Percentiles rank a stretch among this genome's conserved stretches.
Conservation (phyloP, 2,329 filamentous ascomycete species). For the Colletotrichum gigasporum region DNA sequence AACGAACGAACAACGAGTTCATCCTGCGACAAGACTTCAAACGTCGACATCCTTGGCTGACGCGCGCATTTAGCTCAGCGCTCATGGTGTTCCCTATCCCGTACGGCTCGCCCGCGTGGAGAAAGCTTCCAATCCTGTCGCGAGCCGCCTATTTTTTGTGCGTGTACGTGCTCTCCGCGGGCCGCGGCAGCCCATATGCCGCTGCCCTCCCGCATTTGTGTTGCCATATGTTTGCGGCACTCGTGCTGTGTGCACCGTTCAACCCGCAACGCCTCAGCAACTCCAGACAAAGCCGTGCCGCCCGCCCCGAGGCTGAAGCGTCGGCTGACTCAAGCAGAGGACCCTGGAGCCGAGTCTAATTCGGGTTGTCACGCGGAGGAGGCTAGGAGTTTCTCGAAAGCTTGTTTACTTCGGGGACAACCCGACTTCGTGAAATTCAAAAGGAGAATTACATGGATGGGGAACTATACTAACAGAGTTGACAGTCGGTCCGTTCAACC, state of each 20-base stretch:
- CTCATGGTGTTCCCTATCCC: neutral
- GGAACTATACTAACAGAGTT: neutral
- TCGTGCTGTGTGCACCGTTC: constrained; percentile 12
- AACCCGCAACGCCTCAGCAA: constrained; percentile 3
- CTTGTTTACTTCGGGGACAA: constrained; percentile 6
- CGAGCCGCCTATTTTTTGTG: neutral
- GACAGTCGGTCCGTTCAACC: neutral
- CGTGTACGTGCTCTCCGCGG: neutral
- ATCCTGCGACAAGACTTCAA: constrained; percentile 30
- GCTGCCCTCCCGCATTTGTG: neutral
- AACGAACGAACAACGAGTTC: constrained; percentile 9
- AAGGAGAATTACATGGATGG: neutral
- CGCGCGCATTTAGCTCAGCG: constrained; percentile 13
- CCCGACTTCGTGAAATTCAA: neutral
- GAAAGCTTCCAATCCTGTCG: constrained; percentile 5
- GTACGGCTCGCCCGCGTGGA: constrained; percentile 10
- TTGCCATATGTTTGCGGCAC: constrained; percentile 20
- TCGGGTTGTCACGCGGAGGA: neutral
- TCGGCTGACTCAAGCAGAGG: neutral
- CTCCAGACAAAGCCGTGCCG: neutral
- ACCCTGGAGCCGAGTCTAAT: neutral
- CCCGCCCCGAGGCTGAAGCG: neutral
- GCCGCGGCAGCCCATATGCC: constrained; percentile 1
- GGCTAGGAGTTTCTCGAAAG: constrained; percentile 7
- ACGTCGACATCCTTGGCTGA: constrained; percentile 26